phyloP scores from a whole-genome alignment of 208 protist genomes.

The Porcisia hertigi region DNA sequence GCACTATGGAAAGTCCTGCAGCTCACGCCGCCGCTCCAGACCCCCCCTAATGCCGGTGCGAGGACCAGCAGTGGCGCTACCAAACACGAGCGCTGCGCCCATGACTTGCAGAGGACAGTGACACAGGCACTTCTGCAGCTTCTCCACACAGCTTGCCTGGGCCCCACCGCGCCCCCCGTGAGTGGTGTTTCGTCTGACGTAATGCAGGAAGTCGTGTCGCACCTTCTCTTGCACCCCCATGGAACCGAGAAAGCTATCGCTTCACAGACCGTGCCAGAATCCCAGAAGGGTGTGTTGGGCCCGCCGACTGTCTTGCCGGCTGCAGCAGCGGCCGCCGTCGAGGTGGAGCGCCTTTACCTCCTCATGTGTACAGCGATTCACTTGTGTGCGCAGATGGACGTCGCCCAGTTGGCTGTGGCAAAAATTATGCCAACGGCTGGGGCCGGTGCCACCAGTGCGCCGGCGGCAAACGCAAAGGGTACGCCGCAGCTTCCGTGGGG shows the following conservation, averaged over 20 bases:
- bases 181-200: not conserved
- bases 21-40: not conserved
- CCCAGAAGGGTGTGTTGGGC: conserved; percentile 12
- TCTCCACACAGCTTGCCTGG: not conserved
- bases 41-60: not conserved
- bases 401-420: not conserved
- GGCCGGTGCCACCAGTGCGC: not conserved
- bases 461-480: not conserved
- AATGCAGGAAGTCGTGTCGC: conserved; percentile 14
- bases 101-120: conserved; percentile 11
- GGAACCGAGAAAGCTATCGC: not conserved
- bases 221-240: conserved; percentile 24
- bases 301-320: conserved; percentile 4
- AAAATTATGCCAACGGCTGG: not conserved
- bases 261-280: not conserved
- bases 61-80: not conserved
- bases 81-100: conserved; percentile 4
- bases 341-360: conserved; percentile 31
- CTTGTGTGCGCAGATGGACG: conserved; percentile 5
- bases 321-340: conserved; percentile 12
- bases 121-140: conserved; percentile 25
- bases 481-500: conserved; percentile 10
- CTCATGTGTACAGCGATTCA: conserved; percentile 28
- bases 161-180: not conserved
- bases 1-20: conserved; percentile 27